Percentiles rank a stretch among this genome's conserved stretches.
These are phyloP conservation scores for Curvularia sp. DNA, from an alignment of 2,329 filamentous ascomycete species.

Conservation along the genomic window DNA sequence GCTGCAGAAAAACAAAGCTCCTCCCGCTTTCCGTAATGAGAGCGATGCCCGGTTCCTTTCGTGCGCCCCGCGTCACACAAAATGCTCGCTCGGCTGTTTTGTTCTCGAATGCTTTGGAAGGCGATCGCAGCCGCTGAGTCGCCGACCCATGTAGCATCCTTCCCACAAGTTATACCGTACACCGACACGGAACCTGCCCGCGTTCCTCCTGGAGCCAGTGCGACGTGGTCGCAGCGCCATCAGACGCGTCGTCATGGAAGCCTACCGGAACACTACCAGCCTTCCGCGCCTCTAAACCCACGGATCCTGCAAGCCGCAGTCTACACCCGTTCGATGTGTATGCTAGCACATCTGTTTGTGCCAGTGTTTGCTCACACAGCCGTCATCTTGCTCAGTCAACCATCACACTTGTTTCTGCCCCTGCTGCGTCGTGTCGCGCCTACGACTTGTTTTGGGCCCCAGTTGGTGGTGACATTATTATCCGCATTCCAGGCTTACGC, in stretches of 20 bases:
- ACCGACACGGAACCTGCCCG: constrained; percentile 22
- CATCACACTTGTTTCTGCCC: constrained; percentile 31
- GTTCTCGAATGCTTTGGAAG: constrained; percentile 37
- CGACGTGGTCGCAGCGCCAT: constrained; percentile 21
- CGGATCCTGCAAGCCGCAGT: constrained; percentile 32
- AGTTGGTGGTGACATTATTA: constrained; percentile 25
- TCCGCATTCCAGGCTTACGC: constrained; percentile 27
- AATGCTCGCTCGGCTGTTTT: constrained; percentile 29
- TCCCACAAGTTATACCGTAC: constrained; percentile 17
- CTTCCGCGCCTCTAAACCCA: constrained; percentile 40
- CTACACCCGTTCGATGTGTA: not conserved
- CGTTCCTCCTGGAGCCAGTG: constrained; percentile 2
- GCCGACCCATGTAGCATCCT: constrained; percentile 17
- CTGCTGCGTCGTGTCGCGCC: constrained; percentile 12
- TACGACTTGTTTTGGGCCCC: constrained; percentile 29
- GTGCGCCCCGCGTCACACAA: constrained; percentile 32
- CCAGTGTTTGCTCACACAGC: not conserved
- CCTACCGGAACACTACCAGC: constrained; percentile 41
- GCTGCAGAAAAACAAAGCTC: constrained; percentile 7
- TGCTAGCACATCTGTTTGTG: not conserved
- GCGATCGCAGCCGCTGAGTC: constrained; percentile 14
- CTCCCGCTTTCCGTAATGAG: constrained; percentile 27
- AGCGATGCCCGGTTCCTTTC: constrained; percentile 31
- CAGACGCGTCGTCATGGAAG: constrained; percentile 35
- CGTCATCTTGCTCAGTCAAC: constrained; percentile 20